These are phyloP conservation scores for Dictyostelium capitatum DNA, from an alignment of 78 protist genomes.

Conservation along the genomic window DNA sequence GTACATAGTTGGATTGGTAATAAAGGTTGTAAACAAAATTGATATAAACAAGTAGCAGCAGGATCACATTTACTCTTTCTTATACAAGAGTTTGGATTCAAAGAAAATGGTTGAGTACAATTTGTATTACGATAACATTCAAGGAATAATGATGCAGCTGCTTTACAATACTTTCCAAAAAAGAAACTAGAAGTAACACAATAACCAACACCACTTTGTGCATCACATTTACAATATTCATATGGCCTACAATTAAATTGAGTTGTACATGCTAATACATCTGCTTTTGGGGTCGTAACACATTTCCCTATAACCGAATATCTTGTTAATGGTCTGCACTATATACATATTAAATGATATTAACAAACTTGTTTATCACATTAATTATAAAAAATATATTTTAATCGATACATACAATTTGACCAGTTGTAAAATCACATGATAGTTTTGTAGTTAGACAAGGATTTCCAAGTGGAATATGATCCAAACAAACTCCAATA, in stretches of 20 bases:
- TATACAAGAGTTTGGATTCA: constrained; percentile 33
- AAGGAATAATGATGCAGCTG: not conserved
- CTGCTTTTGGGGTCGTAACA: not conserved
- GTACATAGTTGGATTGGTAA: constrained; percentile 24
- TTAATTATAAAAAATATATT: not conserved
- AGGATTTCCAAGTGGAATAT: constrained; percentile 9
- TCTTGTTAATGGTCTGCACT: not conserved
- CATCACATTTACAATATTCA: constrained; percentile 60
- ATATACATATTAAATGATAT: no score
- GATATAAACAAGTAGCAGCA: not conserved
- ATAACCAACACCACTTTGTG: constrained; percentile 32
- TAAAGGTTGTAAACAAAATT: constrained; percentile 12
- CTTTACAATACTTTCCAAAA: constrained; percentile 20
- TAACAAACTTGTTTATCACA: not conserved
- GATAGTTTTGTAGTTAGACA: constrained; percentile 25
- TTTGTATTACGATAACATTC: not conserved
- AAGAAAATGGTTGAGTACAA: not conserved
- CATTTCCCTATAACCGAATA: not conserved
- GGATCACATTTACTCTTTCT: not conserved
- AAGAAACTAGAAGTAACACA: not conserved
- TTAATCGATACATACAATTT: not conserved
- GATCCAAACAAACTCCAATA: constrained; percentile 22
- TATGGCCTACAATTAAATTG: not conserved
- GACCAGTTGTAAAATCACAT: constrained; percentile 7
- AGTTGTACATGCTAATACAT: not conserved